Evolutionary conservation across 2,329 filamentous ascomycete species (phyloP), one percentile per base, ranked within the genome.

Genomic region (Xylaria sp.): DNA sequence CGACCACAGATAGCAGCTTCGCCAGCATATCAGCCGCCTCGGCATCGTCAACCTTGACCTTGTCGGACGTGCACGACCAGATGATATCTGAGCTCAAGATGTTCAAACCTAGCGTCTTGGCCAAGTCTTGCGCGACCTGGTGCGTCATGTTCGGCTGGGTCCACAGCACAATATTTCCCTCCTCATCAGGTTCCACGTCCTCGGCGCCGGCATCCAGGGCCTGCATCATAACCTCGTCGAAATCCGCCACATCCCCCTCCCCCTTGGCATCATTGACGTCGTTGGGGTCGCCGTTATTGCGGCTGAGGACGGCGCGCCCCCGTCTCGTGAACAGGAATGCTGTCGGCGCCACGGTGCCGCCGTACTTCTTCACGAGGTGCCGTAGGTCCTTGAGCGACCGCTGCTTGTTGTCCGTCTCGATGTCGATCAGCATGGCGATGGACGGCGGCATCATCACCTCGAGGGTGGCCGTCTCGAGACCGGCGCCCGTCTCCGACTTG

Each of bases 141-240:
- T 86, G 89, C 0, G 89, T 91, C 67, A 87, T 84, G 10, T 83
- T 85, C 0, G 91, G 89, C 71, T 90, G 87, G 0, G 91, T 92
- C 79, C 87, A 91, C 0, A 96, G 82, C 4, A 94, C 82, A 22
- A 96, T 84, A 58, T 87, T 86, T 3, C 89, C 91, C n/a, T 92
- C 86, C 3, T 86, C 86, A 69, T 92, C 89, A 60, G 83, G 79
- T 66, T 92, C 86, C 0, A 94, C 85, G 71, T 94, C 92, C 71
- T 92, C 88, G 0, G 91, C 92, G 10, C 94, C 95, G 10, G 91
- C 92, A 75, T 97, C 94, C 57, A 98, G 89, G 5, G 92, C 93
- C 61, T 90, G 87, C 72, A 97, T 90, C 47, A 97, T 81, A 27
- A 93, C 87, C 44, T 94, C 90, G 57, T 96, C 88, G 5, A 87